Percentiles rank a stretch among this genome's conserved stretches.
phyloP scores from a whole-genome alignment of 441 rosid species.

The Gossypium davidsonii region DNA sequence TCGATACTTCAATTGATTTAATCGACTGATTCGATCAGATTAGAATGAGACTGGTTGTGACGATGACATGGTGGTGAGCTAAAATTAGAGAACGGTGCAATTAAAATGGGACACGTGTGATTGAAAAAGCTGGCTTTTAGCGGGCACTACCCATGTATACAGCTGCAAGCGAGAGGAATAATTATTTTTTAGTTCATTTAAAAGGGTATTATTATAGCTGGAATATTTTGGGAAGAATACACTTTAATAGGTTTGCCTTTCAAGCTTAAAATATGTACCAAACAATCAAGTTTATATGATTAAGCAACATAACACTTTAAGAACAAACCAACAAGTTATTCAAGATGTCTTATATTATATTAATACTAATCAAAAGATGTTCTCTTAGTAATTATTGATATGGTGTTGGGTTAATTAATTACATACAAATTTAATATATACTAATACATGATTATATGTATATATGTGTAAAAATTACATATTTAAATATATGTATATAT shows the following conservation, averaged over 20 bases:
- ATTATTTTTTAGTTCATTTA: not conserved
- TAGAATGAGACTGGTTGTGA: not conserved
- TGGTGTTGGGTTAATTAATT: too few species aligned
- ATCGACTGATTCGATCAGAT: accelerated
- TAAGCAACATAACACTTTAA: not conserved
- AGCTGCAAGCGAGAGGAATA: not conserved
- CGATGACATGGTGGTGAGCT: not conserved
- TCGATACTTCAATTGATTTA: too few species aligned
- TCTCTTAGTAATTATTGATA: too few species aligned
- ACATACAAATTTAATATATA: too few species aligned
- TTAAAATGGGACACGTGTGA: not conserved
- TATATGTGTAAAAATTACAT: too few species aligned
- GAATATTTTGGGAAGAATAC: constrained; percentile 4
- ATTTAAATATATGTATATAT: too few species aligned
- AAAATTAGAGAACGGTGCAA: not conserved
- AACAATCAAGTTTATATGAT: not conserved
- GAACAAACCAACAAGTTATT: not conserved
- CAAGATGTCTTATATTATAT: not conserved
- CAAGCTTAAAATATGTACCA: not conserved
- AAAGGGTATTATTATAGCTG: not conserved
- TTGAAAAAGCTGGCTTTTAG: not conserved
- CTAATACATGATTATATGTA: too few species aligned
- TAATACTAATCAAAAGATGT: too few species aligned
- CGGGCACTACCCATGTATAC: not conserved
- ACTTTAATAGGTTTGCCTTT: not conserved